Evolutionary conservation across 2,329 filamentous ascomycete genomes (phyloP), one percentile per base, ranked within the genome.

Genomic region (Arthrobotrys megalospora): DNA sequence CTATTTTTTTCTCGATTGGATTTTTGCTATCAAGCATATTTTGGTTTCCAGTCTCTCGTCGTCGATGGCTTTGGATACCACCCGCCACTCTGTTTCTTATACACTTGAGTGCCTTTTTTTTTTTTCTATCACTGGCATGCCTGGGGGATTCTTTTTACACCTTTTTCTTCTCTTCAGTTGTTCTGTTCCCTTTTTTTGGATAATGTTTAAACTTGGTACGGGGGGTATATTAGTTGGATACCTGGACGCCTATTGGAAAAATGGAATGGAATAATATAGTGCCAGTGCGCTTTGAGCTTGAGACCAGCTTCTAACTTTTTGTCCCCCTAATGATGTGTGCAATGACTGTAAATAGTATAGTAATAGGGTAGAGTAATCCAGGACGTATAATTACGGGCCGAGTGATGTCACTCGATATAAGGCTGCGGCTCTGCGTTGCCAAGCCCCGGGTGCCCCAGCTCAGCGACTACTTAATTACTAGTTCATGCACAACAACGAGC

Each of bases 141-240:
- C 19, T 38, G 12, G 65, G 47, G 58, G 38, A 48, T 60, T 50
- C 6, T 65, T 12, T 43, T 60, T 69, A 28, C 38, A 34, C 16
- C 14, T 21, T 21, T 28, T 41, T 47, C 16, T 58, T 63, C 47
- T 43, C 32, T 43, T 53, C 36, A 12, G 28, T 24, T 32, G 12
- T 69, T 69, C 21, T 64, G 45, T 52, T 66, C 48, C 48, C 11
- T 21, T 52, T 19, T 11, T 28, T 58, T 34, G 12, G n/a, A 68
- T 70, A 65, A 66, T 70, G 72, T 69, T 66, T 70, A 66, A 60
- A 43, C 16, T 32, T 34, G 28, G 28, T 53, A 53, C 34, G 32
- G n/a, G 48, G 10, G 52, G 52, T 34, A 14, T 38, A 58, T 45
- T 45, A 38, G 32, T 32, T 52, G 19, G 8, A 32, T 52, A 32